Evolutionary conservation across 2,329 filamentous ascomycete genomes (phyloP), one percentile per base, ranked within the genome.

Genomic region (Hypoxylon sp.): DNA sequence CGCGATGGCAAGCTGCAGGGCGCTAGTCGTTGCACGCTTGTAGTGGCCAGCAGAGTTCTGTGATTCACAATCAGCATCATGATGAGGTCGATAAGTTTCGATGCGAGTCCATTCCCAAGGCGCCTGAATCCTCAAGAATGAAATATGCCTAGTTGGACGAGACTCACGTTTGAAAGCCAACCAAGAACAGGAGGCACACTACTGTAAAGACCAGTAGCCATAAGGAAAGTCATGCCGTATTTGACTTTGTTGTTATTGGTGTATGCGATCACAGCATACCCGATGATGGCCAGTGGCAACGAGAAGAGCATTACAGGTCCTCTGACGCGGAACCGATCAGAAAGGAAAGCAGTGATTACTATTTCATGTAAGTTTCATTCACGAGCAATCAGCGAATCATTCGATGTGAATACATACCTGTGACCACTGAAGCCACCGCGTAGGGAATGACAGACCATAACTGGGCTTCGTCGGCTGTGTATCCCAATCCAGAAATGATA

Each of bases 161-260:
- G 4, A 59, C 63, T 62, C 58, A 66, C 64, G 64, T 88, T 88
- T 2, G 81, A 81, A 55, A 84, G 80, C 84, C 85, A 88, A 1
- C 80, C 84, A 7, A 88, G 70, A 2, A 87, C 79, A 12, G 79
- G 81, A 0, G 85, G 84, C 0, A 87, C 82, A 30, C 80, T 82
- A 34, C 77, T 75, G 63, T 87, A 88, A 64, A 87, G 75, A 7
- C 85, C 85, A 0, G 79, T 80, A 0, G 84, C 82, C 82, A 87
- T 86, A 44, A 88, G 71, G 61, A 85, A 86, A 0, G 84, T 87
- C 82, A 87, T 87, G 27, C 76, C 83, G 59, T 87, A 88, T 41
- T 83, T 79, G 3, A 80, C 74, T 1, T 76, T 73, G 15, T 75
- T 73, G 7, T 72, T 65, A 12, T 79, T 74, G 36, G 82, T 81